Percentiles rank a stretch among this genome's conserved stretches.
Evolutionary conservation across 768 basidiomycete species (phyloP).

Genomic region (Suillus decipiens): DNA sequence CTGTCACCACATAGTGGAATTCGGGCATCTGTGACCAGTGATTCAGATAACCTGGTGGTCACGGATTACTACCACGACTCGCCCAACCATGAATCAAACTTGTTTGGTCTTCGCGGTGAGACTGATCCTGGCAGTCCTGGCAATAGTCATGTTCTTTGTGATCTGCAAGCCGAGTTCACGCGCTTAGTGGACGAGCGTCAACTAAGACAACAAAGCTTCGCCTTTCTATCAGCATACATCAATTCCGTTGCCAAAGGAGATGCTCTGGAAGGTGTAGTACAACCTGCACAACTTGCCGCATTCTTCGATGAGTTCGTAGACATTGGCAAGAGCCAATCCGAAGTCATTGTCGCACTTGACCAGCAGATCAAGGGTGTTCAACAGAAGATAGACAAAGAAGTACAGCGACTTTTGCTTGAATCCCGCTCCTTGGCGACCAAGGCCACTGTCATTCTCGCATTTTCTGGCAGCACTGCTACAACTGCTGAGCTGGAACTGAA

Average conservation of each 20-base stretch:
- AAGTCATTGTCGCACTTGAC: conserved; percentile 19
- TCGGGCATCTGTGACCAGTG: conserved; percentile 18
- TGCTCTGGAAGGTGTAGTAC: background rate
- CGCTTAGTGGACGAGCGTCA: conserved; percentile 22
- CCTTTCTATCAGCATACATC: conserved; percentile 29
- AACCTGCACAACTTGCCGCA: conserved; percentile 20
- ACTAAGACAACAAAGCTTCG: conserved; percentile 22
- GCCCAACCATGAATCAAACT: background rate
- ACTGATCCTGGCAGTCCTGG: background rate
- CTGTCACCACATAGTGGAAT: background rate
- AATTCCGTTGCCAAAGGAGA: conserved; percentile 29
- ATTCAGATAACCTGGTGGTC: conserved; percentile 15
- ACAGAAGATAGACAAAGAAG: conserved; percentile 19
- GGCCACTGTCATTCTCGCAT: conserved; percentile 16
- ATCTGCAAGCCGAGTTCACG: conserved; percentile 15
- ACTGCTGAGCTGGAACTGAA: conserved; percentile 19
- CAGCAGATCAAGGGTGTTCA: conserved; percentile 15
- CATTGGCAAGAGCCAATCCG: conserved; percentile 20
- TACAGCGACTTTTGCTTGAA: conserved; percentile 7
- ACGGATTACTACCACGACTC: conserved; percentile 17
- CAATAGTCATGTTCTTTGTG: conserved; percentile 7
- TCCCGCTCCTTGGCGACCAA: background rate
- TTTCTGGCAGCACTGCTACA: conserved; percentile 8
- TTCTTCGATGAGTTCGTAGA: conserved; percentile 28
- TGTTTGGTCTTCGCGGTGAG: background rate